Base-by-base conservation (phyloP, 2,329 filamentous ascomycete species). In the Tolypocladium album region DNA sequence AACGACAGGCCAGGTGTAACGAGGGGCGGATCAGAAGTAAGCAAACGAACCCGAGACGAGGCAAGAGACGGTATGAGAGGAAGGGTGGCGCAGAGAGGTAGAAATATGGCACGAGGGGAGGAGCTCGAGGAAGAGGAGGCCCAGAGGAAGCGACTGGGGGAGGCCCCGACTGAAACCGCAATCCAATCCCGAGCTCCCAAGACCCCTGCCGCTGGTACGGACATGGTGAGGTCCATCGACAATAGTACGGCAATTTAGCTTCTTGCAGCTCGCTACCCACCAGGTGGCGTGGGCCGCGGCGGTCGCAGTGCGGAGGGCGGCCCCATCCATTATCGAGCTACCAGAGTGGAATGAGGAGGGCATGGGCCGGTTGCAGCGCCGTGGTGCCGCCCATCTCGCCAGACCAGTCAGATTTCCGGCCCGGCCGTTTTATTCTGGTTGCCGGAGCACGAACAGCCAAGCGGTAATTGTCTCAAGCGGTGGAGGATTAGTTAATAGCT, bases 161-260 rank as follows among this genome's bases (percentile, higher is more conserved):
- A 56, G 53, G 9, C 11, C 34, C 12, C 42, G 40, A 50, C 42
- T 39, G 56, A 58, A 47, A 58, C 56, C 42, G 27, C 31, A 50
- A 57, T 57, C 56, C 31, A 50, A 57, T 57, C 56, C 56, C 56
- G 31, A 56, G 39, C 55, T 56, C 24, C 36, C 55, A 36, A 56
- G 56, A 58, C 56, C 56, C 56, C 56, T 58, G 56, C n/a, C 13
- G 4, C 15, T 47, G 56, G 27, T 12, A 9, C 52, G 52, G 36
- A 38, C 8, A 38, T 3, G 12, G 13, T 20, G 45, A 50, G 24
- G 47, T n/a, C 17, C 31, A 36, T 38, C 50, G 31, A 22, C 11
- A 11, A 38, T 38, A 38, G 11, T 38, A 31, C 27, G 27, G 27
- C 3, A 38, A 38, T 38, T 22, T 53, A 31, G 50, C 50, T 31